Evolutionary conservation across 345 rosid genomes (phyloP).

Genomic region (Sonneratia caseolaris): DNA sequence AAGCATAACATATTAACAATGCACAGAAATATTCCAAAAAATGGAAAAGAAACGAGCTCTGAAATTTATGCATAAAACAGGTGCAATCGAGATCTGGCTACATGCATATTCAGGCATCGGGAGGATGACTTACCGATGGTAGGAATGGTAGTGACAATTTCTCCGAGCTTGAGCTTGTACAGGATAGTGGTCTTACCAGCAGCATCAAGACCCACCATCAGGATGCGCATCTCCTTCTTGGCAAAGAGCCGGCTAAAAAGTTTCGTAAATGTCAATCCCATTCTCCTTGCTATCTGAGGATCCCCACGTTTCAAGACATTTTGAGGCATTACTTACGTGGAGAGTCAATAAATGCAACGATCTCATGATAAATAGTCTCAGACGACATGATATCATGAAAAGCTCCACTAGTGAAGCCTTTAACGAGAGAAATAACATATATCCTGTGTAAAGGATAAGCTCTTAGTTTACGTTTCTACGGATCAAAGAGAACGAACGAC

Average conservation of each 20-base stretch:
- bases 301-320: not conserved
- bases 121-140: slow-evolving; percentile 34
- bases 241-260: slow-evolving; percentile 60
- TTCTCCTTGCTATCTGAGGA: slow-evolving; percentile 7
- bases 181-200: slow-evolving; percentile 69
- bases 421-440: not conserved
- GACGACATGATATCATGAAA: not conserved
- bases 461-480: not conserved
- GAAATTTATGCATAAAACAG: not conserved
- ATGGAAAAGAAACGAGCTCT: not conserved
- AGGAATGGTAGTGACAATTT: slow-evolving; percentile 54
- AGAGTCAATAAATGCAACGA: not conserved
- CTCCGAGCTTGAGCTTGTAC: slow-evolving; percentile 61
- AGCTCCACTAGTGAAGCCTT: not conserved
- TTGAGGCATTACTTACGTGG: not conserved
- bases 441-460: not conserved
- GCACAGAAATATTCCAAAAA: not conserved
- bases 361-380: not conserved
- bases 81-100: not conserved
- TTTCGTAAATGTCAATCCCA: slow-evolving; percentile 66
- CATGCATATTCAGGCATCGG: not conserved
- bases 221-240: slow-evolving; percentile 36
- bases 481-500: not conserved
- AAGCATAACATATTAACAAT: not conserved
- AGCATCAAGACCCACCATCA: slow-evolving; percentile 42